These are phyloP conservation scores for Pyrenula aspistea DNA, from an alignment of 495 filamentous ascomycete genomes.

Conservation along the genomic window DNA sequence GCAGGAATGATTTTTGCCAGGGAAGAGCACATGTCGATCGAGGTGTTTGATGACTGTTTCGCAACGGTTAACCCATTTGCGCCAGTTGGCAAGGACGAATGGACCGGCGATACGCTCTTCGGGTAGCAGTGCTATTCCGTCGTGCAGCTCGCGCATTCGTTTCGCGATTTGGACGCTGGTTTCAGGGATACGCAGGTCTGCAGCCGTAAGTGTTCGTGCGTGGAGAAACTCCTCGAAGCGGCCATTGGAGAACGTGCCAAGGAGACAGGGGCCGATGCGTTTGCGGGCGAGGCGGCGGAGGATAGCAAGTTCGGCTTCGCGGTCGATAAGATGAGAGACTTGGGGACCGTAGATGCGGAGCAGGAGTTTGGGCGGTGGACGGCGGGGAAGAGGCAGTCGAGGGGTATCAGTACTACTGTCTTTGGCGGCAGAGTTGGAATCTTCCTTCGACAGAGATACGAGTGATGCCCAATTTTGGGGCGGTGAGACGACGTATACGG, in stretches of 20 bases:
- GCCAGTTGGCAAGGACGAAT: conserved; percentile 84
- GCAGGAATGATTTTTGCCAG: conserved; percentile 15
- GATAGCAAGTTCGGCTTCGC: conserved; percentile 79
- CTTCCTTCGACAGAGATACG: conserved; percentile 13
- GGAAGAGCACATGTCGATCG: conserved; percentile 51
- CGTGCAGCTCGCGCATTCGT: conserved; percentile 91
- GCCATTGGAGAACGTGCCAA: conserved; percentile 92
- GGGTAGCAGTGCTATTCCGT: conserved; percentile 75
- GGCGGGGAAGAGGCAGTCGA: conserved; percentile 22
- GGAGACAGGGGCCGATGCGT: conserved; percentile 83
- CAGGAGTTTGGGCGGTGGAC: conserved; percentile 55
- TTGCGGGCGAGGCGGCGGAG: conserved; percentile 77
- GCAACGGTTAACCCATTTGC: conserved; percentile 79
- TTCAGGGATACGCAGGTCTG: conserved; percentile 66
- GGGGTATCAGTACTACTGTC: conserved; percentile 38
- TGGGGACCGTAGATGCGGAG: conserved; percentile 92
- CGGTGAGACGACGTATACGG: conserved; percentile 85
- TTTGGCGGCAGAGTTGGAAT: conserved; percentile 21
- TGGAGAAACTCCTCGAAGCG: conserved; percentile 91
- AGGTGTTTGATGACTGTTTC: conserved; percentile 66
- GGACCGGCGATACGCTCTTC: conserved; percentile 69
- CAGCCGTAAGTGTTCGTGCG: conserved; percentile 61
- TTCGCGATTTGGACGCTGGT: conserved; percentile 95
- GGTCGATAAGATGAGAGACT: conserved; percentile 89
- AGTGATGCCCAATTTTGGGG: conserved; percentile 40